Evolutionary conservation across 2,329 filamentous ascomycete species (phyloP).

Genomic region (Alternaria atra): DNA sequence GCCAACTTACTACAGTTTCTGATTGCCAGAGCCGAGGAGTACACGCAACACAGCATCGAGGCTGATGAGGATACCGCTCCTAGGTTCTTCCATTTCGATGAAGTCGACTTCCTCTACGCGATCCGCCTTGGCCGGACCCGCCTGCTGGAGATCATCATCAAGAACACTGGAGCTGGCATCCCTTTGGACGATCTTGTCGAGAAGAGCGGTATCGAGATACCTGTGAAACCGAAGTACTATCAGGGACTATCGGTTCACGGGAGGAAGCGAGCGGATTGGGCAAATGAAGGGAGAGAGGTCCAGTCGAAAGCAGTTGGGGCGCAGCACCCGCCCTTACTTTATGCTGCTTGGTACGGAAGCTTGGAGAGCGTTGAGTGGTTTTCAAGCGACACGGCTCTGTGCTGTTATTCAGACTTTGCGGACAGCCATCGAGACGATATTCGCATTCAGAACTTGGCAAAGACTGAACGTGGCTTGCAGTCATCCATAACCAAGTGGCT

Average conservation of each 20-base stretch:
- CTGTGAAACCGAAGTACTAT: slow-evolving; percentile 75
- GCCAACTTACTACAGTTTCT: slow-evolving; percentile 27
- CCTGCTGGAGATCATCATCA: slow-evolving; percentile 71
- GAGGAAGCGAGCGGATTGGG: slow-evolving; percentile 79
- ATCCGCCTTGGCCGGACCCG: slow-evolving; percentile 61
- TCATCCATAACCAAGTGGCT: slow-evolving; percentile 70
- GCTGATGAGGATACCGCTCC: slow-evolving; percentile 3
- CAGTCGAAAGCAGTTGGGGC: slow-evolving; percentile 10
- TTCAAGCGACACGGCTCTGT: slow-evolving; percentile 72
- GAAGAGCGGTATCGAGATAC: slow-evolving; percentile 69
- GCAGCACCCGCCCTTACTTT: slow-evolving; percentile 65
- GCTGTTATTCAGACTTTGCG: slow-evolving; percentile 74
- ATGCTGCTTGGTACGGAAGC: slow-evolving; percentile 65
- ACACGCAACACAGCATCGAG: slow-evolving; percentile 17
- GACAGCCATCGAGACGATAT: slow-evolving; percentile 68
- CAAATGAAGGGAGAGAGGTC: slow-evolving; percentile 23
- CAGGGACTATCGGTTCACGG: slow-evolving; percentile 73
- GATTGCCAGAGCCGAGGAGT: slow-evolving; percentile 27
- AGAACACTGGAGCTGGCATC: slow-evolving; percentile 71
- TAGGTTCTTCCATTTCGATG: slow-evolving; percentile 23
- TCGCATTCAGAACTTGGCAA: slow-evolving; percentile 68
- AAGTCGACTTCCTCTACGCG: slow-evolving; percentile 42
- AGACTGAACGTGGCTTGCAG: slow-evolving; percentile 70
- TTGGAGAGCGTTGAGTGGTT: slow-evolving; percentile 81
- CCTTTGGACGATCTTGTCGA: slow-evolving; percentile 73